A percentile compares a stretch with the other conserved stretches of the same genome.
Evolutionary conservation across 2,329 filamentous ascomycete species (phyloP).

Genomic region (Penicillium rolfsii): DNA sequence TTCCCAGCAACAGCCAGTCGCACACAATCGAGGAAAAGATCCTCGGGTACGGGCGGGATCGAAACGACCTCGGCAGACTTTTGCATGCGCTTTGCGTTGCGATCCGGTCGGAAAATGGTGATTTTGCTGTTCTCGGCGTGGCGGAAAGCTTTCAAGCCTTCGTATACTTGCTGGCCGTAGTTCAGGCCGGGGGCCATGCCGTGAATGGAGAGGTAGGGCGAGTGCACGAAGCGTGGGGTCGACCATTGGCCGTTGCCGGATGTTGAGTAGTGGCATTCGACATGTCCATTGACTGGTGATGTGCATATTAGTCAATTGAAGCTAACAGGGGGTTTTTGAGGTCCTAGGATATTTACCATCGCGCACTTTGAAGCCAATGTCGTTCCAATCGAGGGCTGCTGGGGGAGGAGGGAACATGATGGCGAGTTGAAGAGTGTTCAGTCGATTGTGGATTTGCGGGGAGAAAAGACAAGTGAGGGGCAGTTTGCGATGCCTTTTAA

Average conservation of each 20-base stretch:
- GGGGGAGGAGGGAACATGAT: conserved; percentile 40
- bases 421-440: not conserved
- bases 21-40: conserved; percentile 75
- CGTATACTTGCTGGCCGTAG: conserved; percentile 97
- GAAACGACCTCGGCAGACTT: conserved; percentile 82
- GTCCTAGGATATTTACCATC: conserved; percentile 64
- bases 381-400: conserved; percentile 71
- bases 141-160: conserved; percentile 97
- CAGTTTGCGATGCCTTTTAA: not conserved
- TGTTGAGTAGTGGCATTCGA: conserved; percentile 81
- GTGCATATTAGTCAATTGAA: not conserved
- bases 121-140: conserved; percentile 63
- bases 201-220: conserved; percentile 85
- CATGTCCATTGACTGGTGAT: conserved; percentile 77
- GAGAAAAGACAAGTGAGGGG: not conserved
- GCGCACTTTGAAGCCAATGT: conserved; percentile 89
- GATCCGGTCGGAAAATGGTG: conserved; percentile 82
- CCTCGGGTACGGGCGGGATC: conserved; percentile 76
- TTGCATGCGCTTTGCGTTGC: conserved; percentile 83
- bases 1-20: conserved; percentile 84
- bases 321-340: no score
- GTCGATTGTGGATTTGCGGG: not conserved
- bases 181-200: conserved; percentile 95
- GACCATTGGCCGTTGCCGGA: conserved; percentile 75
- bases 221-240: conserved; percentile 74